Base-by-base conservation (phyloP, 176 grass and related monocot genomes). In the Eleusine coracana region DNA sequence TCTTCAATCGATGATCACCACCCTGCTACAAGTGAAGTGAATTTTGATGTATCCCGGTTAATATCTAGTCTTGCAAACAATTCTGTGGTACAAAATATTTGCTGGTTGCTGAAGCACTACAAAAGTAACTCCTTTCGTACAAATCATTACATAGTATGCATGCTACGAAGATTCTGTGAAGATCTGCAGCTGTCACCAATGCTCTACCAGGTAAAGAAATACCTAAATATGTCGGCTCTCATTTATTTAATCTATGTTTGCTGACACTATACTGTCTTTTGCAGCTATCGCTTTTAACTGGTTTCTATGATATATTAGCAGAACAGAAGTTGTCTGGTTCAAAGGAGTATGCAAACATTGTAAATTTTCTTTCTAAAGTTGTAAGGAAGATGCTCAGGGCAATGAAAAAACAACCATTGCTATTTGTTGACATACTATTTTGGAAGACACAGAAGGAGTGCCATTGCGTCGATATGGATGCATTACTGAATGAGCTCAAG, bases 401-500 rank as follows among this genome's bases (percentile, higher is more conserved):
- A 88, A 86, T 98, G 71, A 95, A 89, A 72, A 89, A 95, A 80
- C 92, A 91, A 25, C 96, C 92, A 37, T 81, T 98, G 66, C 74
- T 98, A 74, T 98, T 98, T 91, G 89, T 95, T 86, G 92, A 98
- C 20, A 74, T 95, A 80, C 85, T 98, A 27, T 98, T 98, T 83
- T 98, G 96, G 96, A 98, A 98, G 80, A 90, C 96, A 5, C 80
- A 87, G 50, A 98, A 87, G 85, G 96, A 98, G 45, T 98, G 96
- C 15, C 96, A 98, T 49, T 89, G 85, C 73, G 95, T 98, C 54
- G 92, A 83, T 63, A 92, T 91, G 74, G 92, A 98, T 76, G 39
- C 87, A 71, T 29, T 95, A 54, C 80, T 92, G 68, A 85, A 71
- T 85, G 90, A 91, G 27, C 31, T 93, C 21, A 89, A 82, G 89